phyloP scores from a whole-genome alignment of 1,284 basidiomycete species.

The Ceratobasidium sp. region DNA sequence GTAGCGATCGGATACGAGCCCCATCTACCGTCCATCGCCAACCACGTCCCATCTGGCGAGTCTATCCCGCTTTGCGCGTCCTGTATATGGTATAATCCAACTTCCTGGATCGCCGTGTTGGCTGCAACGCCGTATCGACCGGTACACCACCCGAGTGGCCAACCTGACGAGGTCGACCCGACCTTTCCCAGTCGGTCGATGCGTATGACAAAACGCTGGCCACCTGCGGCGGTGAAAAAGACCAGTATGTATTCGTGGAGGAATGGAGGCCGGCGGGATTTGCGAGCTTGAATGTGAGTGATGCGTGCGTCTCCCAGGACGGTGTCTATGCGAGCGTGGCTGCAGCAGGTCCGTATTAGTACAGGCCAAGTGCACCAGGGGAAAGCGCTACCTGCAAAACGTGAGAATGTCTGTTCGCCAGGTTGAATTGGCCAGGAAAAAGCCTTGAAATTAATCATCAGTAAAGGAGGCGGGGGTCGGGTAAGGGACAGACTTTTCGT shows the following conservation, averaged over 20 bases:
- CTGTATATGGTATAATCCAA: slow-evolving; percentile 6
- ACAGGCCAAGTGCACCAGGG: background rate
- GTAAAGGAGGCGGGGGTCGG: too few relatives aligned
- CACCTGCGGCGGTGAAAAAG: background rate
- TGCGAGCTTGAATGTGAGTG: slow-evolving; percentile 28
- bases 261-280: slow-evolving; percentile 24
- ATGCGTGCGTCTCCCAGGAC: background rate
- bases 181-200: slow-evolving; percentile 27
- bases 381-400: slow-evolving; percentile 12
- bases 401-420: slow-evolving; percentile 26
- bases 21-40: slow-evolving; percentile 21
- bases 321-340: slow-evolving; percentile 1
- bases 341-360: background rate
- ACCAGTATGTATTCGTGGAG: slow-evolving; percentile 28
- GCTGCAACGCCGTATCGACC: background rate
- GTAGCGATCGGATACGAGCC: slow-evolving; percentile 31
- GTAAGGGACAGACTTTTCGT: too few relatives aligned
- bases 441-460: background rate
- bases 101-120: slow-evolving; percentile 16
- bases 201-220: slow-evolving; percentile 5
- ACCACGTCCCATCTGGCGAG: slow-evolving; percentile 4
- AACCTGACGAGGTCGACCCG: background rate
- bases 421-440: background rate
- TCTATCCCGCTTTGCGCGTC: slow-evolving; percentile 12
- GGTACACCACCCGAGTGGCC: background rate